Evolutionary conservation across 1,139 yeast species (phyloP), one percentile per base, ranked within the genome.

Genomic region (Lodderomyces oxycetoniae): DNA sequence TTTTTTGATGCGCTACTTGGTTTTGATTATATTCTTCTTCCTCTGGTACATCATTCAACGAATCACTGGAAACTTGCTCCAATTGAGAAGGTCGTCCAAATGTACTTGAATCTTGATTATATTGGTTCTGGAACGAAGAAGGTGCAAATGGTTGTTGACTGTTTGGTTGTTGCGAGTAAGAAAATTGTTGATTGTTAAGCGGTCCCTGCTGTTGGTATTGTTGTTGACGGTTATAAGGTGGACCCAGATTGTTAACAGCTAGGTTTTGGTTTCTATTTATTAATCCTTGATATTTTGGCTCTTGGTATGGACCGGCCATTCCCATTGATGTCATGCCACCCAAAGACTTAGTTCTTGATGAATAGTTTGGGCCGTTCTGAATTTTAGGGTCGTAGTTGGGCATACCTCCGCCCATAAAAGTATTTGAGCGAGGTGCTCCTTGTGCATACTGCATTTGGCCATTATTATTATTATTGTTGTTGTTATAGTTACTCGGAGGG

Each of bases 41-140:
- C 43, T 66, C 73, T 2, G 54, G 54, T 0, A 67, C 70, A 40
- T 66, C 61, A 59, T 56, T 59, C 6, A 67, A 44, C 1, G 70
- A 64, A 35, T 67, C 73, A 12, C n/a, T 24, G 6, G 26, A 24
- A 24, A 24, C 7, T 24, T 12, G 11, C 14, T 24, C 26, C 12
- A 12, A 8, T 24, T 24, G 26, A n/a, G 26, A 7, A 12, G 26
- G 7, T 10, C 25, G 20, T 21, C 26, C 11, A 16, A 21, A 20
- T 9, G 23, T 20, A n/a, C 10, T 8, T 12, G 26, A 6, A 13
- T 35, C 24, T 8, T 17, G 16, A 9, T 31, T 65, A 10, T 24
- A 12, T 11, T 20, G 8, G 8, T n/a, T n/a, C 23, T 20, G 23
- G 23, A 20, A 20, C 23, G 29, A 14, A 17, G 20, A 35, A 9